Conservation (phyloP, 352 stramenopile species). For the Phytophthora cactorum region DNA sequence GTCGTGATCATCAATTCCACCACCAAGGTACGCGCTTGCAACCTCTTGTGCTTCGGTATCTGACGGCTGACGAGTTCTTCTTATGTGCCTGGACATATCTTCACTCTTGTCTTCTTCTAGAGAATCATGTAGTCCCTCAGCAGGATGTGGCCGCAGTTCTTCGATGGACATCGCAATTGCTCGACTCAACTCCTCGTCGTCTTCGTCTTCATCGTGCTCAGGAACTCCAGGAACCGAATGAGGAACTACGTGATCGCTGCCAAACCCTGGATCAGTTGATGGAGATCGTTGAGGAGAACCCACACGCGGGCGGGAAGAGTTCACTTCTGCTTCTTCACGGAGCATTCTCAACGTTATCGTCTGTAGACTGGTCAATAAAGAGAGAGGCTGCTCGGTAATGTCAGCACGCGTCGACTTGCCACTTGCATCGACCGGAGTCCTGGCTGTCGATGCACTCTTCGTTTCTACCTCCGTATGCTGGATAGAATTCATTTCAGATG, state of each 20-base stretch:
- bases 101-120: constrained; percentile 50
- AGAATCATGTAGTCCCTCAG: not conserved
- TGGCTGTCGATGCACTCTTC: not conserved
- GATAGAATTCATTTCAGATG: constrained; percentile 73
- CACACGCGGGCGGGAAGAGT: not conserved
- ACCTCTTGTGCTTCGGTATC: constrained; percentile 71
- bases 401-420: constrained; percentile 1
- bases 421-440: not conserved
- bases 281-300: not conserved
- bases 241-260: constrained; percentile 1
- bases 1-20: constrained; percentile 62
- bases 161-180: constrained; percentile 57
- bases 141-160: constrained; percentile 18
- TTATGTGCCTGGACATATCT: constrained; percentile 2
- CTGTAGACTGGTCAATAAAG: constrained; percentile 62
- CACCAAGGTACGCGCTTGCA: constrained; percentile 53
- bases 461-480: constrained; percentile 20
- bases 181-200: constrained; percentile 43
- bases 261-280: not conserved
- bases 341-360: constrained; percentile 62
- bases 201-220: constrained; percentile 21
- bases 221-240: constrained; percentile 7
- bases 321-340: constrained; percentile 54
- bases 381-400: constrained; percentile 36
- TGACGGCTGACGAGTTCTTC: constrained; percentile 51